These are phyloP conservation scores for Penicillium verhagenii DNA, from an alignment of 495 filamentous ascomycete species.

Conservation along the genomic window DNA sequence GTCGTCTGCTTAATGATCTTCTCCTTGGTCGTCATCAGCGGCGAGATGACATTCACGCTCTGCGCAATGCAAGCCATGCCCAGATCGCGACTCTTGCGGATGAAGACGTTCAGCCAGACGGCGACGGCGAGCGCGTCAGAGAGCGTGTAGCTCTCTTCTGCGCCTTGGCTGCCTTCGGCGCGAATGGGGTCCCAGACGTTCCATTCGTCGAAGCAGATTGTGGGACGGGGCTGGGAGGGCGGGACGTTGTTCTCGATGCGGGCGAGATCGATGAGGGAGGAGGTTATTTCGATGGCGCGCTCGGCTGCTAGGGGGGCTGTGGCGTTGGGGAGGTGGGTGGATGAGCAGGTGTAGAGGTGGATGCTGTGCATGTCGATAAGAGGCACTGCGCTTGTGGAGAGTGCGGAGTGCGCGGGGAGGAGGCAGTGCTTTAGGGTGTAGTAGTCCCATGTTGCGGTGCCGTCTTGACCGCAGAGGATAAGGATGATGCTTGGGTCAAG, in stretches of 20 bases:
- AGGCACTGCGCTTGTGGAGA: conserved; percentile 50
- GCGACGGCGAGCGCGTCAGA: conserved; percentile 73
- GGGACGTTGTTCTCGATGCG: conserved; percentile 65
- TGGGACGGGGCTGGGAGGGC: conserved; percentile 53
- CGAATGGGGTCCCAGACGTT: conserved; percentile 79
- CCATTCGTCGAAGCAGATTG: conserved; percentile 85
- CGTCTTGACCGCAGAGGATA: conserved; percentile 71
- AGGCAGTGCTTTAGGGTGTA: conserved; percentile 66
- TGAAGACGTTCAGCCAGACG: conserved; percentile 74
- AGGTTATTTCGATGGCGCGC: conserved; percentile 69
- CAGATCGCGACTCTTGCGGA: conserved; percentile 68
- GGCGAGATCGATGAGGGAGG: conserved; percentile 68
- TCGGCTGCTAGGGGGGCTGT: conserved; percentile 69
- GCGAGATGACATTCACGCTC: conserved; percentile 75
- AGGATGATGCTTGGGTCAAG: conserved; percentile 65
- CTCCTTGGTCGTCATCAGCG: conserved; percentile 64
- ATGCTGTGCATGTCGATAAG: conserved; percentile 70
- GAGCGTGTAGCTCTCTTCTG: conserved; percentile 70
- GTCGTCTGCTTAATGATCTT: conserved; percentile 71
- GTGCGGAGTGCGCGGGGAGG: conserved; percentile 35
- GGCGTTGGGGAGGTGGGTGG: conserved; percentile 56
- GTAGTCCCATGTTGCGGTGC: conserved; percentile 67
- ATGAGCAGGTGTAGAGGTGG: conserved; percentile 67
- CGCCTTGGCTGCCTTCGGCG: conserved; percentile 66
- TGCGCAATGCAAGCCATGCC: conserved; percentile 84